Evolutionary conservation across 2,329 filamentous ascomycete species (phyloP), one percentile per base, ranked within the genome.

Genomic region (Alternaria arborescens): DNA sequence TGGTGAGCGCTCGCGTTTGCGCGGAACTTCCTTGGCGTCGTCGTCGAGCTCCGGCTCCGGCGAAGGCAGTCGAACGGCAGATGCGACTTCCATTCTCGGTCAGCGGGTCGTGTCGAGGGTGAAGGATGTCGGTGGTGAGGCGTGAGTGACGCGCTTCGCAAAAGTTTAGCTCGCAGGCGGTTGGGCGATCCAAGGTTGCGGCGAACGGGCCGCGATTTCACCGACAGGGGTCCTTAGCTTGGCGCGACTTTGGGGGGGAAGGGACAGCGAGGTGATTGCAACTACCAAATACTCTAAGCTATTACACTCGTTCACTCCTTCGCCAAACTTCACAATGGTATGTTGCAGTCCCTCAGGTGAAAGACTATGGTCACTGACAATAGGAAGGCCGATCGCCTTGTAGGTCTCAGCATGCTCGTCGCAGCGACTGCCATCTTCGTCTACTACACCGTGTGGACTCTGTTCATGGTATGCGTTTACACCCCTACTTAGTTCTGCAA

Each of bases 361-460:
- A 20, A 40, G n/a, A 18, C 6, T 18, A 20, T 20, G n/a, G 0
- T 1, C 8, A 40, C 36, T 40, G 4, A 40, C 36, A 40, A 10
- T 40, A 10, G 14, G 16, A 79, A 99, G 95, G 91, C 97, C 83
- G 95, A 97, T 87, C 94, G 92, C 88, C 87, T 91, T 70, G 86
- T 91, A 70, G 90, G 90, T 81, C 85, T 90, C 81, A 87, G 86
- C 80, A 92, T 92, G 90, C 88, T 92, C 79, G 83, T 91, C 80
- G 84, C 86, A 83, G 89, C 90, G 73, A 89, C 89, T 68, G 84
- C 86, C 73, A 87, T 92, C 78, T 92, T 92, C 79, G 84, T 91
- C 74, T 99, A 99, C 87, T 99, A 99, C 84, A 95, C 93, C 66
- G 88, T 97, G 81, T 99, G 95, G 95, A 97, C 95, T 28, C 86